Percentiles rank a stretch among this genome's conserved stretches.
Conservation (phyloP, 2,329 filamentous ascomycete species). For the Rhinocladiella mackenziei region DNA sequence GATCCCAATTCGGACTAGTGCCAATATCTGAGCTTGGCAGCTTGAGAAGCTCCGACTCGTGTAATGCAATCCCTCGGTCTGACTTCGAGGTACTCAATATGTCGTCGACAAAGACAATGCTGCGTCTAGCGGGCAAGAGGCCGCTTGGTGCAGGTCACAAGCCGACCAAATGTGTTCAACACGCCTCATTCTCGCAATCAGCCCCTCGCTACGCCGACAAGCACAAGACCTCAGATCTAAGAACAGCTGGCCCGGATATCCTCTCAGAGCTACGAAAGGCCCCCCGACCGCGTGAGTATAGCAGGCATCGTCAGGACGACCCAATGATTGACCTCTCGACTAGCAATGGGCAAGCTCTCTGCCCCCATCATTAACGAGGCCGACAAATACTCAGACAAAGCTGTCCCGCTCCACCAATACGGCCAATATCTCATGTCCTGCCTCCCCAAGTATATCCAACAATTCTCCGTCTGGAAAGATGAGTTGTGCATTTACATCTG, state of each 20-base stretch:
- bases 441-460: slow-evolving; percentile 95
- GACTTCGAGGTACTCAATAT: slow-evolving; percentile 29
- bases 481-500: slow-evolving; percentile 93
- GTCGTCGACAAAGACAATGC: slow-evolving; percentile 44
- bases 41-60: background rate
- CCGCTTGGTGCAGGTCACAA: slow-evolving; percentile 37
- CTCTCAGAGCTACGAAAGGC: slow-evolving; percentile 65
- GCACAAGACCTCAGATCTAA: slow-evolving; percentile 15
- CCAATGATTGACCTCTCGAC: slow-evolving; percentile 15
- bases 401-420: slow-evolving; percentile 85
- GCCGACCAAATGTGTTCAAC: slow-evolving; percentile 32
- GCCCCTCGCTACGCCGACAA: slow-evolving; percentile 11
- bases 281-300: slow-evolving; percentile 45
- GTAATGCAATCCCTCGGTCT: background rate
- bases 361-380: slow-evolving; percentile 81
- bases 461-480: slow-evolving; percentile 99
- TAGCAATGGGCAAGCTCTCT: slow-evolving; percentile 61
- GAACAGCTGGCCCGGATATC: slow-evolving; percentile 52
- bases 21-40: background rate
- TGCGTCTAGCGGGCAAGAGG: slow-evolving; percentile 42
- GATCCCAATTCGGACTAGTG: background rate
- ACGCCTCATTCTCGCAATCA: slow-evolving; percentile 35
- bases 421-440: slow-evolving; percentile 96
- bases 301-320: slow-evolving; percentile 1
- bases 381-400: slow-evolving; percentile 86